phyloP scores from a whole-genome alignment of 129 eudicot genomes.

The sunflower (Helianthus annuus) region DNA sequence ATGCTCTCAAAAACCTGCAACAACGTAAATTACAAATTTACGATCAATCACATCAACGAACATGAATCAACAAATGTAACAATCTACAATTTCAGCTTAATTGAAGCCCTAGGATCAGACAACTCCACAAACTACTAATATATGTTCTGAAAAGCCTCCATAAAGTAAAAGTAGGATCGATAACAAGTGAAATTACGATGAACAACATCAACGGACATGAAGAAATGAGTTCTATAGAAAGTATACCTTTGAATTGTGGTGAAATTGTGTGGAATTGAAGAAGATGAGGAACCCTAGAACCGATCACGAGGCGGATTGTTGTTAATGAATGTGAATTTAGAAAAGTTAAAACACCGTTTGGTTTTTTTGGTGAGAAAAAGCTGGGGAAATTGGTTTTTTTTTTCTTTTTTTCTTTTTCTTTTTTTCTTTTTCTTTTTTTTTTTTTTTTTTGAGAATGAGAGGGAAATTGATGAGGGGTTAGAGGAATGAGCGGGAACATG shows the following conservation, averaged over 20 bases:
- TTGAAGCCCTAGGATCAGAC: no score
- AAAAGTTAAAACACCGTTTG: constrained; percentile 12
- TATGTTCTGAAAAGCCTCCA: no score
- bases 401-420: no score
- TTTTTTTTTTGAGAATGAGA: no score
- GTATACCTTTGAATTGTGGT: constrained; percentile 25
- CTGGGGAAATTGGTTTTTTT: no score
- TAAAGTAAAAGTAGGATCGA: no score
- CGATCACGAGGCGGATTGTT: constrained; percentile 50
- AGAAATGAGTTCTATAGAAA: constrained; percentile 6
- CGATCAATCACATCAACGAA: not conserved
- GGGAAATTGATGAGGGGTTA: no score
- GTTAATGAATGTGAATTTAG: constrained; percentile 1
- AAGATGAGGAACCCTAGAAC: constrained; percentile 49
- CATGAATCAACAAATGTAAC: not conserved
- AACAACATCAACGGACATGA: not conserved
- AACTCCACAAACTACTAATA: no score
- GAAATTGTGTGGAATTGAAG: constrained; percentile 20
- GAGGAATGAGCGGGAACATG: no score
- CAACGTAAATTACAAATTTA: constrained; percentile 1
- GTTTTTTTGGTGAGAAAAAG: no score
- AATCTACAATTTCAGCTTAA: no score
- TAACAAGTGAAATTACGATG: not conserved
- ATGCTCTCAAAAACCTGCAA: constrained; percentile 10
- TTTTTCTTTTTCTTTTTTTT: no score